Evolutionary conservation across 192 early-diverging fungal genomes (phyloP).

Genomic region (Umbelopsis isabellina): DNA sequence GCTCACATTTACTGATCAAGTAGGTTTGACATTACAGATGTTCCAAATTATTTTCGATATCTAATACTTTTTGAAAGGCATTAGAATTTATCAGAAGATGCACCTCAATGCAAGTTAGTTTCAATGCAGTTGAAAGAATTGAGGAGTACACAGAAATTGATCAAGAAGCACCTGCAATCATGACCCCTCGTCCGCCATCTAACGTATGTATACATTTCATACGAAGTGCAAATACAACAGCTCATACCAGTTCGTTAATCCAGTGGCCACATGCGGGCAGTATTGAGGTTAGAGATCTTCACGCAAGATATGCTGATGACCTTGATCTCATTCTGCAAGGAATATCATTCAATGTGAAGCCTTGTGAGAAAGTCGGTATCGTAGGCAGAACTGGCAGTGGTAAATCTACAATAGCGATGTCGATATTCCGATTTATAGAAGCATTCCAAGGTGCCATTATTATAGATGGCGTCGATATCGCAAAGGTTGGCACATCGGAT

Average conservation of each 20-base stretch:
- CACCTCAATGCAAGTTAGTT: not conserved
- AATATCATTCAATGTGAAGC: constrained; percentile 66
- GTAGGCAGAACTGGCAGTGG: constrained; percentile 69
- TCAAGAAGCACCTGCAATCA: constrained; percentile 32
- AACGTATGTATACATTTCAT: not conserved
- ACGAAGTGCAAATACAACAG: not conserved
- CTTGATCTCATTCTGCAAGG: constrained; percentile 31
- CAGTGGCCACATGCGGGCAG: not conserved
- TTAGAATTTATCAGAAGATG: constrained; percentile 3
- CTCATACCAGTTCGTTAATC: not conserved
- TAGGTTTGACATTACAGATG: constrained; percentile 50
- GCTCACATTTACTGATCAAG: constrained; percentile 73
- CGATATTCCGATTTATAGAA: constrained; percentile 83
- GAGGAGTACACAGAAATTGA: constrained; percentile 49
- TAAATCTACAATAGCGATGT: constrained; percentile 77
- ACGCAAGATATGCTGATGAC: not conserved
- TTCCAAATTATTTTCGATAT: constrained; percentile 76
- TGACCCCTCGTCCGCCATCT: not conserved
- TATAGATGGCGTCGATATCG: constrained; percentile 77
- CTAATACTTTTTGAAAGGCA: constrained; percentile 48
- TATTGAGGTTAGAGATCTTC: not conserved
- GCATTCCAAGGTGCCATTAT: constrained; percentile 64
- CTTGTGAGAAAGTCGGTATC: constrained; percentile 53
- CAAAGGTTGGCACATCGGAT: constrained; percentile 69
- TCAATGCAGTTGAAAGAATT: constrained; percentile 66